These are phyloP conservation scores for Fragaria vesca DNA, from an alignment of 306 rosid species.

Conservation along the genomic window DNA sequence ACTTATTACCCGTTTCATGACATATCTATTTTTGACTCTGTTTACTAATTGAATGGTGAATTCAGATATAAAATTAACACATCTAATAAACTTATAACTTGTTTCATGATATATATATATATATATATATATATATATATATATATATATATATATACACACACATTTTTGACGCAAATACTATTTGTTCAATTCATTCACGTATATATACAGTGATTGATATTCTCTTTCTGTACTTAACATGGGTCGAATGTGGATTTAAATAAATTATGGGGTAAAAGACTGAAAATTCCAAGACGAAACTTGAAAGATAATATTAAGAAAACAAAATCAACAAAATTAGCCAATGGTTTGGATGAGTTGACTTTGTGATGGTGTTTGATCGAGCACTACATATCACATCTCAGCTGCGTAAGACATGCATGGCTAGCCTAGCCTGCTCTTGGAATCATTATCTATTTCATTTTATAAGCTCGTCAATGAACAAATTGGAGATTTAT, in stretches of 20 bases:
- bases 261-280: neutral
- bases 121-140: no score
- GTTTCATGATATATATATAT: no score
- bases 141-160: no score
- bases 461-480: neutral
- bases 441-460: neutral
- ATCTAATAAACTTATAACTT: no score
- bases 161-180: no score
- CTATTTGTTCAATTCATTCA: neutral
- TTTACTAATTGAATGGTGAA: no score
- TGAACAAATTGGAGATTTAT: neutral
- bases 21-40: no score
- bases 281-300: neutral
- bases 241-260: neutral
- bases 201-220: neutral
- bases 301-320: neutral
- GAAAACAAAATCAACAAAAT: neutral
- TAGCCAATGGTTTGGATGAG: neutral
- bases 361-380: slow-evolving; percentile 1
- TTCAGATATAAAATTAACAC: no score
- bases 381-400: neutral
- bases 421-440: slow-evolving; percentile 15
- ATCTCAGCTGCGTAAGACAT: slow-evolving; percentile 16
- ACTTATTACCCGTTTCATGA: no score
- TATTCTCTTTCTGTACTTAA: neutral